phyloP scores from a whole-genome alignment of 805 yeast genomes.

The Wilhelminamyces savonicus region DNA sequence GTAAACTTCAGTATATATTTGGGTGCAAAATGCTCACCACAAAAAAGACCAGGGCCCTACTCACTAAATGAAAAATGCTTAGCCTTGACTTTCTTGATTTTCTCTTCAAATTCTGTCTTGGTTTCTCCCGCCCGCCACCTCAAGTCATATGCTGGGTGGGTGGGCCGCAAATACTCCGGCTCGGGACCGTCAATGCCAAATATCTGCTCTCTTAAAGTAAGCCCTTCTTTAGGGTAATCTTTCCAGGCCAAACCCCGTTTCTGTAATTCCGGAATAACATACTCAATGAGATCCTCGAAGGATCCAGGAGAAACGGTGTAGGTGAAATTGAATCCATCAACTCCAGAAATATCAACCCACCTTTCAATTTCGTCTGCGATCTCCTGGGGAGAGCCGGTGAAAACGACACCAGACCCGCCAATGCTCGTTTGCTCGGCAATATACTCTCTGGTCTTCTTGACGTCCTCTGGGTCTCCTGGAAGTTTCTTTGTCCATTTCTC shows the following conservation, averaged over 20 bases:
- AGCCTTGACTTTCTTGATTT: conserved; percentile 1
- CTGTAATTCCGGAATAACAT: conserved; percentile 30
- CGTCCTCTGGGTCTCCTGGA: conserved; percentile 15
- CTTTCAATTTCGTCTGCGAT: conserved; percentile 34
- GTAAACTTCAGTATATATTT: too few species aligned
- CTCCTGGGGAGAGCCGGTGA: conserved; percentile 29
- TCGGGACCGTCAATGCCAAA: conserved; percentile 19
- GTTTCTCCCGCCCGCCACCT: conserved; percentile 3
- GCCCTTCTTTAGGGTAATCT: conserved; percentile 27
- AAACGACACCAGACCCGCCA: conserved; percentile 26
- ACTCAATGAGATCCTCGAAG: conserved; percentile 30
- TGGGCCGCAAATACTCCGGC: conserved; percentile 3
- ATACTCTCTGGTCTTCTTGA: conserved; percentile 13
- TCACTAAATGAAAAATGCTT: too few species aligned
- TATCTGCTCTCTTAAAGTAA: conserved; percentile 32
- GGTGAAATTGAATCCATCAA: conserved; percentile 39
- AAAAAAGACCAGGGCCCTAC: too few species aligned
- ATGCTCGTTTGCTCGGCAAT: conserved; percentile 22
- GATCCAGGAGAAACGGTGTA: conserved; percentile 31
- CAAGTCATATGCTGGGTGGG: conserved; percentile 2
- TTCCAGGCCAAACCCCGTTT: conserved; percentile 27
- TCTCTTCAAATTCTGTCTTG: conserved; percentile 1
- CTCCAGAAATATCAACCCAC: conserved; percentile 32
- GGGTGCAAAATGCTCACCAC: too few species aligned
- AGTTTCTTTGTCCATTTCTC: conserved; percentile 25